These are phyloP conservation scores for Leersia perrieri DNA, from an alignment of 176 grass and related monocot species.

Conservation along the genomic window DNA sequence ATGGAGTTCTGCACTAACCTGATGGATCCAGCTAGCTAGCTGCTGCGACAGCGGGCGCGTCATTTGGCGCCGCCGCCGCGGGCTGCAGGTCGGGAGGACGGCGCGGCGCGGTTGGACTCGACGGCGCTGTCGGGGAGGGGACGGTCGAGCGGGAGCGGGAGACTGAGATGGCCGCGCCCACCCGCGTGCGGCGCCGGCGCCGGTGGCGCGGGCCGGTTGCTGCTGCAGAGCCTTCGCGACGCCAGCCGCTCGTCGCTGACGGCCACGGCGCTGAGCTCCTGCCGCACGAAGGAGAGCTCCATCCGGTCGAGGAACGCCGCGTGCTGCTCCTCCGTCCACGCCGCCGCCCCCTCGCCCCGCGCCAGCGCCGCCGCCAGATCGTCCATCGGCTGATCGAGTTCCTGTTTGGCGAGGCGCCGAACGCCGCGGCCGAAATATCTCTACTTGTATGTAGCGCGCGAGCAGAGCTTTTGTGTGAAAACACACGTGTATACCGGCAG, in stretches of 20 bases:
- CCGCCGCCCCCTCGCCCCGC: not conserved
- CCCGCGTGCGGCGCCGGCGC: not conserved
- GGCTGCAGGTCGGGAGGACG: not conserved
- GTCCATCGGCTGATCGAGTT: too few species aligned
- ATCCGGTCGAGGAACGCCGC: slow-evolving; percentile 76
- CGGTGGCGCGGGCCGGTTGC: not conserved
- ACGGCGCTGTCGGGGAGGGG: slow-evolving; percentile 77
- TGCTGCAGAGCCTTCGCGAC: slow-evolving; percentile 26
- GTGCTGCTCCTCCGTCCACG: slow-evolving; percentile 91
- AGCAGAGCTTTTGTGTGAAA: too few species aligned
- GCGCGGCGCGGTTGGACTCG: slow-evolving; percentile 62
- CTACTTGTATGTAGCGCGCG: too few species aligned
- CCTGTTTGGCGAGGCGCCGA: not conserved
- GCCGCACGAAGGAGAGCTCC: slow-evolving; percentile 75
- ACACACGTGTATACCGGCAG: too few species aligned
- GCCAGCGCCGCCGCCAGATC: slow-evolving; percentile 39
- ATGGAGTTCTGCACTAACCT: slow-evolving; percentile 8
- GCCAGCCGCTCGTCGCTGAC: slow-evolving; percentile 33
- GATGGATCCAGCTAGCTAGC: not conserved
- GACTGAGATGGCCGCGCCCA: not conserved
- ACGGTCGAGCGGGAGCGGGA: slow-evolving; percentile 55
- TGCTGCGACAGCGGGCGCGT: not conserved
- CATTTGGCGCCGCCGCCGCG: slow-evolving; percentile 16
- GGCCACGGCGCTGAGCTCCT: slow-evolving; percentile 37
- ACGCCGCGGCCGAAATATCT: too few species aligned